Evolutionary conservation across 352 stramenopile species (phyloP), one percentile per base, ranked within the genome.

Genomic region (Globisporangium nodosum): DNA sequence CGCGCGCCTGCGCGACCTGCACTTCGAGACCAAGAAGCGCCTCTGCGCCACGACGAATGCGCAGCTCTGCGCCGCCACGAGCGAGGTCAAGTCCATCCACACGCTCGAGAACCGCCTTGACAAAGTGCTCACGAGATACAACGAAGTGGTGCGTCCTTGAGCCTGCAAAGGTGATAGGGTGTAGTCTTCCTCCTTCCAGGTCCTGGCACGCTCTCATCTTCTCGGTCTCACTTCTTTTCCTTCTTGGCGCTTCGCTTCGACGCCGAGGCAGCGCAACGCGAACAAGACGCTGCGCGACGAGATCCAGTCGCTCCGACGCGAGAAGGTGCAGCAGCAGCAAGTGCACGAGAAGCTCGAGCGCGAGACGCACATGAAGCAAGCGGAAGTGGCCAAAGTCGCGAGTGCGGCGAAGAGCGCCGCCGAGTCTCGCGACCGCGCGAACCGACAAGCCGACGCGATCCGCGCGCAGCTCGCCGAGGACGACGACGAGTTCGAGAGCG

Each of bases 291-390:
- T 94, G 5, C 79, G 84, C 12, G 82, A 88, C 21, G 76, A 90
- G 45, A 94, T 94, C 61, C 81, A 94, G 54, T 74, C 81, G 18
- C 61, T 91, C 12, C 74, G 82, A 9, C 84, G 84, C 37, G 81
- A 94, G 65, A 91, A 92, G 49, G 80, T 92, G 43, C 78, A 88
- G 49, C 81, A 91, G 40, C 77, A 85, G 47, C 64, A 79, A 9
- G 78, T 94, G 21, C 76, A 91, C 31, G 81, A 88, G 52, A 92
- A 90, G 45, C 65, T 94, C 18, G 84, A 90, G 61, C 73, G 79
- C 20, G 90, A 97, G 64, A 85, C 95, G 13, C 83, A 94, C 48
- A 69, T 85, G 21, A 87, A 90, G 52, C 87, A 94, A 46, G 79
- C 66, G 49, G 87, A 97, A 53, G 88, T 96, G 64, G 63, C 74